Evolutionary conservation across 2,329 filamentous ascomycete genomes (phyloP).

Genomic region (Orbilia quercus): DNA sequence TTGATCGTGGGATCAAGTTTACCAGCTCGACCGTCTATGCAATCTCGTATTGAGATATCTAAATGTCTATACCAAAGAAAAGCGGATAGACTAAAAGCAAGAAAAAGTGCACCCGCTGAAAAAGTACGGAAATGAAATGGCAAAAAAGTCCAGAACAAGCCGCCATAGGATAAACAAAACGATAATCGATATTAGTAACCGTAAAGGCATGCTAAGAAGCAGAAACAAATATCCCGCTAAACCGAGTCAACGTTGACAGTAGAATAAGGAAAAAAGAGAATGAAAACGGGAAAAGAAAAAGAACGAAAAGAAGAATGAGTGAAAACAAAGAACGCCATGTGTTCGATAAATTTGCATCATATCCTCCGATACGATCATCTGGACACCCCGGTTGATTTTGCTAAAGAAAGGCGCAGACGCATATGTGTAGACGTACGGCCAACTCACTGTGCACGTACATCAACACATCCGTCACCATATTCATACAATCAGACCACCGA

Average conservation of each 20-base stretch:
- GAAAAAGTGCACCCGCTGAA: background rate
- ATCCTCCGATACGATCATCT: background rate
- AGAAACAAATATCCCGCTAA: slow-evolving; percentile 4
- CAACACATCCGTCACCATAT: background rate
- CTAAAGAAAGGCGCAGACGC: background rate
- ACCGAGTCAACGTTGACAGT: background rate
- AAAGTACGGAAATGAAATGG: background rate
- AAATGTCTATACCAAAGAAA: no score
- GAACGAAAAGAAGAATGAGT: background rate
- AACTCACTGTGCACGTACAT: background rate
- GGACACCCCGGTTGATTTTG: background rate
- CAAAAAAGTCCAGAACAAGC: background rate
- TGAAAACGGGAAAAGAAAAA: background rate
- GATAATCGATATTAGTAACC: background rate
- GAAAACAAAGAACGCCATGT: slow-evolving; percentile 3
- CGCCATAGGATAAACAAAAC: background rate
- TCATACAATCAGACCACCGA: background rate
- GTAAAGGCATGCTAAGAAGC: slow-evolving; percentile 1
- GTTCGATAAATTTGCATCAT: background rate
- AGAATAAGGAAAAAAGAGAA: background rate
- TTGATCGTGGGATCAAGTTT: no score
- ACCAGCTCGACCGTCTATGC: no score
- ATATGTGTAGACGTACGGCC: background rate
- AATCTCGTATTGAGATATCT: no score
- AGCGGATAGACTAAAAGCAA: background rate